These are phyloP conservation scores for Senna siamea DNA, from an alignment of 306 rosid genomes.

Conservation along the genomic window DNA sequence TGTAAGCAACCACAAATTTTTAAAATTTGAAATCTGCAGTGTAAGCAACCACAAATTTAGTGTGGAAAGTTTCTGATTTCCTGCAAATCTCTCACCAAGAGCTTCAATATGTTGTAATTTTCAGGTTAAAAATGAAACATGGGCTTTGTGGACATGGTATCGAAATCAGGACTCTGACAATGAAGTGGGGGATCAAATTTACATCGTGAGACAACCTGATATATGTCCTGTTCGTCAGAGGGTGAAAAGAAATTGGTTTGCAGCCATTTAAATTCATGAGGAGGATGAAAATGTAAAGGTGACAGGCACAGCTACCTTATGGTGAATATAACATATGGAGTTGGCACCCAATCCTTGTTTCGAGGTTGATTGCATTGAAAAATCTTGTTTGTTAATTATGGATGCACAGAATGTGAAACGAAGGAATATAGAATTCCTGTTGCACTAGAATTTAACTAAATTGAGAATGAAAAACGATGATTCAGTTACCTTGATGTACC, in stretches of 20 bases:
- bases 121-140: constrained; percentile 81
- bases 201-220: constrained; percentile 76
- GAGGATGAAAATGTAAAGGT: constrained; percentile 27
- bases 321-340: background rate
- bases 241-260: constrained; percentile 30
- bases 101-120: constrained; percentile 36
- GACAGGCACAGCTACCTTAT: background rate
- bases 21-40: background rate
- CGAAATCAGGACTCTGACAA: constrained; percentile 70
- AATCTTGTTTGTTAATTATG: background rate
- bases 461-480: constrained; percentile 21
- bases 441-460: background rate
- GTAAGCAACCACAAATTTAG: constrained; percentile 11
- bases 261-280: constrained; percentile 36
- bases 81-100: constrained; percentile 8
- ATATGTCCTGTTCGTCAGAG: constrained; percentile 45
- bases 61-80: constrained; percentile 6
- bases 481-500: background rate
- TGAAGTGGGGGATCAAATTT: constrained; percentile 73
- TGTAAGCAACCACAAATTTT: no score
- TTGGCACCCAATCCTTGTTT: constrained; percentile 15
- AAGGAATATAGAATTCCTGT: background rate
- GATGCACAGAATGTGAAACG: constrained; percentile 5
- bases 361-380: constrained; percentile 3
- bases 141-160: constrained; percentile 85